Evolutionary conservation across 1,284 basidiomycete genomes (phyloP).

Genomic region (Rhodotorula sp.): DNA sequence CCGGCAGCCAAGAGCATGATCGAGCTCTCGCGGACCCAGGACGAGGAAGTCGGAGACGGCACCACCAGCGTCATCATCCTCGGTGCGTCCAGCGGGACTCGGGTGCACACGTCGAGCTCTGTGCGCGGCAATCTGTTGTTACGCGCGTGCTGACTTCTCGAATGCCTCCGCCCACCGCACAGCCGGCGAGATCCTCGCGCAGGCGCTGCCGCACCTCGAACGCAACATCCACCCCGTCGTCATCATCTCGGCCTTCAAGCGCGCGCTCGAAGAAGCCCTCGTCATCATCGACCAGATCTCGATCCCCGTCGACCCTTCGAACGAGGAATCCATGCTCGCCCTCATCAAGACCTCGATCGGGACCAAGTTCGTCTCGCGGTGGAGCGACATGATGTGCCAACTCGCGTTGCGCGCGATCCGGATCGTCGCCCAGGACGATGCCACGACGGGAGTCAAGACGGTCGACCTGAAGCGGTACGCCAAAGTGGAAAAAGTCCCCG

Average conservation of each 20-base stretch:
- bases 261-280: conserved; percentile 87
- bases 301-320: conserved; percentile 80
- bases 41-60: conserved; percentile 97
- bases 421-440: conserved; percentile 59
- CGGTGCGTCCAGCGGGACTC: conserved; percentile 57
- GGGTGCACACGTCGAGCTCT: too few relatives aligned
- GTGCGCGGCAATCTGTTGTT: too few relatives aligned
- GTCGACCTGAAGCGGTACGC: conserved; percentile 99
- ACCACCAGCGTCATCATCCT: conserved; percentile 97
- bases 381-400: conserved; percentile 96
- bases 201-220: conserved; percentile 87
- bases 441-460: conserved; percentile 63
- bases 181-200: conserved; percentile 99
- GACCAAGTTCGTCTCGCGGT: conserved; percentile 96
- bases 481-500: conserved; percentile 94
- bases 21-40: conserved; percentile 93
- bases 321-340: conserved; percentile 89
- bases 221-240: conserved; percentile 97
- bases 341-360: conserved; percentile 99
- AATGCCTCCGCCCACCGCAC: too few relatives aligned
- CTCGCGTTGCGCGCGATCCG: conserved; percentile 90
- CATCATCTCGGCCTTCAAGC: conserved; percentile 97
- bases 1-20: conserved; percentile 99
- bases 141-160: neutral
- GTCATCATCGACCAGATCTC: conserved; percentile 84